phyloP scores from a whole-genome alignment of 345 rosid genomes.

The Hibiscus trionum region DNA sequence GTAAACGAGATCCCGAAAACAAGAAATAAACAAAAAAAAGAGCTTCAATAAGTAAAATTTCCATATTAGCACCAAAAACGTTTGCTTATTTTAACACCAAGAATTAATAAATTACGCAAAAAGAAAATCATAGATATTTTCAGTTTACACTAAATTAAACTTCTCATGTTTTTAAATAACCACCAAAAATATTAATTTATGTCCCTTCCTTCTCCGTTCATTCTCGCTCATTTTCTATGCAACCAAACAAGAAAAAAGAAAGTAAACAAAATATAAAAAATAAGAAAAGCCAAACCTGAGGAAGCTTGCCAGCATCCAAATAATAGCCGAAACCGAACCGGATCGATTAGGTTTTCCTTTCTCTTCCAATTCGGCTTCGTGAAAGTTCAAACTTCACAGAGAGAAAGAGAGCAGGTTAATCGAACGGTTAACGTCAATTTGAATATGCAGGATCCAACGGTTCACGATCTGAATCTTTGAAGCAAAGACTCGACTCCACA shows the following conservation, averaged over 20 bases:
- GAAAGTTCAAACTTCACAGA: neutral
- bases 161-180: neutral
- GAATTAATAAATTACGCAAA: neutral
- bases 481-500: conserved; percentile 18
- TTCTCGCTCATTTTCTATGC: conserved; percentile 6
- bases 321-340: conserved; percentile 2
- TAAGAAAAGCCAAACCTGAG: conserved; percentile 13
- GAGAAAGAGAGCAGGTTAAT: conserved; percentile 11
- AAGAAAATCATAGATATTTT: neutral
- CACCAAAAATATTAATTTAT: neutral
- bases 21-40: neutral
- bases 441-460: conserved; percentile 9
- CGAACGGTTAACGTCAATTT: conserved; percentile 15
- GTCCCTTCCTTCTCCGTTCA: neutral
- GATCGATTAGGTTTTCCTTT: conserved; percentile 12
- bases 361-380: neutral
- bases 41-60: neutral
- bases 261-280: neutral
- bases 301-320: neutral
- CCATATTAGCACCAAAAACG: neutral
- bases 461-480: conserved; percentile 27
- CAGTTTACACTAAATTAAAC: neutral
- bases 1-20: neutral
- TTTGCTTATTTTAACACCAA: neutral
- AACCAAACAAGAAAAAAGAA: conserved; percentile 21